Percentiles rank a stretch among this genome's conserved stretches.
Conservation (phyloP, 2,329 filamentous ascomycete genomes). For the Claviceps paspali region DNA sequence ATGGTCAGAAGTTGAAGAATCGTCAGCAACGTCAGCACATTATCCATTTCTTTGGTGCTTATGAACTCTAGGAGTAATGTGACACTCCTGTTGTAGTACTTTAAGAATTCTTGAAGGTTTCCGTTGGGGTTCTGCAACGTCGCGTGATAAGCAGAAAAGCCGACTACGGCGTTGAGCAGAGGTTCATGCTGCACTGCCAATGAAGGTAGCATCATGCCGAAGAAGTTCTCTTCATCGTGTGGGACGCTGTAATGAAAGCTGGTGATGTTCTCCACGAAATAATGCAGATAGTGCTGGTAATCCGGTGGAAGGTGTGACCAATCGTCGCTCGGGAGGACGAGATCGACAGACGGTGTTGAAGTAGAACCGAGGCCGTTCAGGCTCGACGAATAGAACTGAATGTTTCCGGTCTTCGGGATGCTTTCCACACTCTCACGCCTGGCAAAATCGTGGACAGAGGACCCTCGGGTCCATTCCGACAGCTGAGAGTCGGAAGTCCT, state of each 20-base stretch:
- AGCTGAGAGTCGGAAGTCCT: slow-evolving; percentile 9
- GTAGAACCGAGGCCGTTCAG: slow-evolving; percentile 25
- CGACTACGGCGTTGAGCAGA: slow-evolving; percentile 71
- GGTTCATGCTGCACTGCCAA: slow-evolving; percentile 62
- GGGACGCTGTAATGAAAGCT: slow-evolving; percentile 72
- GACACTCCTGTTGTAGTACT: slow-evolving; percentile 83
- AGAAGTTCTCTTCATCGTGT: slow-evolving; percentile 55
- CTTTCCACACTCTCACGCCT: slow-evolving; percentile 37
- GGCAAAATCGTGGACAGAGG: slow-evolving; percentile 18
- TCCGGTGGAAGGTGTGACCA: slow-evolving; percentile 50
- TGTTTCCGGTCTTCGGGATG: slow-evolving; percentile 35
- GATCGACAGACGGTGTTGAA: slow-evolving; percentile 13
- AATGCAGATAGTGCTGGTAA: slow-evolving; percentile 62
- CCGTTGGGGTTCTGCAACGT: slow-evolving; percentile 56
- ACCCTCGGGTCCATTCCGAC: slow-evolving; percentile 21
- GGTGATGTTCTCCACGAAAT: slow-evolving; percentile 63
- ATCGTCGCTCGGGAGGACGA: slow-evolving; percentile 20
- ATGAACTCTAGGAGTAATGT: slow-evolving; percentile 58
- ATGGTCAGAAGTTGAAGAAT: slow-evolving; percentile 87
- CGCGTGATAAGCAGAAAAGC: slow-evolving; percentile 78
- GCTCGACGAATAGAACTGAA: slow-evolving; percentile 32
- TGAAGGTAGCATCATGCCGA: slow-evolving; percentile 54
- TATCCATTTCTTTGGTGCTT: slow-evolving; percentile 54
- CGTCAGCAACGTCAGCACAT: slow-evolving; percentile 62
- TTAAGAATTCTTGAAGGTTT: slow-evolving; percentile 65